Percentiles rank a stretch among this genome's conserved stretches.
phyloP scores from a whole-genome alignment of 371 early-diverging fungal species.

The Mortierella sp. region DNA sequence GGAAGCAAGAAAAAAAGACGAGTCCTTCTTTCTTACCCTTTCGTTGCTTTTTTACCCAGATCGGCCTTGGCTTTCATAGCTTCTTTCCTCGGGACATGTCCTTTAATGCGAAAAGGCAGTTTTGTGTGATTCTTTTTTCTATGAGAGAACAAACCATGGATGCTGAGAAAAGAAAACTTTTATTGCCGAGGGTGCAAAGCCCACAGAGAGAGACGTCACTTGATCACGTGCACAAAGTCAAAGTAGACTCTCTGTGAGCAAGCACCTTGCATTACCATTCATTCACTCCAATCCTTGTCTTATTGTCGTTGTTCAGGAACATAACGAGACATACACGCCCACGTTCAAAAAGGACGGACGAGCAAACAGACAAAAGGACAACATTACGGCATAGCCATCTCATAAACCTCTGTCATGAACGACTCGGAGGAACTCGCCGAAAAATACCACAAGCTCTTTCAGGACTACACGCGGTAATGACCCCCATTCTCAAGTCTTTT shows the following conservation, averaged over 20 bases:
- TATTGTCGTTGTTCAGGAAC: background rate
- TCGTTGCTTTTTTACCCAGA: constrained; percentile 39
- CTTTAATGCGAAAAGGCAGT: constrained; percentile 55
- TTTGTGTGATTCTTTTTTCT: constrained; percentile 56
- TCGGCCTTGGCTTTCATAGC: constrained; percentile 39
- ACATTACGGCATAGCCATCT: background rate
- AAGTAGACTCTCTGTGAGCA: background rate
- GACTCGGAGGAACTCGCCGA: constrained; percentile 72
- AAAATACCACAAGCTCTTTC: constrained; percentile 71
- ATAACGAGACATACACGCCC: background rate
- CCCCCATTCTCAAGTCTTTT: background rate
- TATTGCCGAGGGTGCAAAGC: background rate
- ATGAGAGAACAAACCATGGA: background rate
- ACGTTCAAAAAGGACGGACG: background rate
- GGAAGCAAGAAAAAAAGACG: background rate
- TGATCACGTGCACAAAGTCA: background rate
- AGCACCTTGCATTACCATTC: background rate
- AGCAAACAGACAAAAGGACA: background rate
- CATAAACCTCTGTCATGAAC: constrained; percentile 25
- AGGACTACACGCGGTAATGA: constrained; percentile 72
- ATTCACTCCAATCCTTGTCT: background rate
- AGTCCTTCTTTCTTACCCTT: background rate
- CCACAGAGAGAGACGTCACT: constrained; percentile 15
- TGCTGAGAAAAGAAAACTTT: background rate
- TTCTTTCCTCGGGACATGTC: constrained; percentile 52